These are phyloP conservation scores for Didymella keratinophila DNA, from an alignment of 2,329 filamentous ascomycete genomes.

Conservation along the genomic window DNA sequence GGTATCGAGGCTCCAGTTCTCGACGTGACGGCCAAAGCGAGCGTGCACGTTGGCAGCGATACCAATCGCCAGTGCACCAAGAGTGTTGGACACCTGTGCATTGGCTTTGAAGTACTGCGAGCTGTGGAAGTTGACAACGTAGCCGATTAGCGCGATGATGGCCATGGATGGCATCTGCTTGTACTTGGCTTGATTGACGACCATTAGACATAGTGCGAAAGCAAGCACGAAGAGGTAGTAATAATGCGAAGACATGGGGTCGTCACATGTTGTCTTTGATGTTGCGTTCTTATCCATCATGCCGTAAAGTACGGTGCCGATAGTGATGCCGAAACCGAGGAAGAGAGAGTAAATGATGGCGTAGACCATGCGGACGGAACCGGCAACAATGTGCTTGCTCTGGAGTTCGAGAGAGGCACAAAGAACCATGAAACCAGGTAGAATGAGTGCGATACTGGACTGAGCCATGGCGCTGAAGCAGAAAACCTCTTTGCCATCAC, in stretches of 20 bases:
- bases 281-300: constrained; percentile 58
- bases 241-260: constrained; percentile 60
- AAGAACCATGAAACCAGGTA: constrained; percentile 61
- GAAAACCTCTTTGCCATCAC: constrained; percentile 53
- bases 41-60: constrained; percentile 82
- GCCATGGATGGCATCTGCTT: constrained; percentile 80
- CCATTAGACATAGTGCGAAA: constrained; percentile 75
- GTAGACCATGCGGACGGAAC: constrained; percentile 61
- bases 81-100: constrained; percentile 77
- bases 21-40: constrained; percentile 66
- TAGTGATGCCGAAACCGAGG: constrained; percentile 61
- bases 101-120: constrained; percentile 72
- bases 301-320: constrained; percentile 59
- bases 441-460: constrained; percentile 59
- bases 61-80: constrained; percentile 79
- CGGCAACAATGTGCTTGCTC: constrained; percentile 58
- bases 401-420: constrained; percentile 60
- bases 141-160: constrained; percentile 75
- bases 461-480: constrained; percentile 62
- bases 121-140: constrained; percentile 77
- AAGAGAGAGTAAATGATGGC: constrained; percentile 63
- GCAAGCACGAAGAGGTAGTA: constrained; percentile 76
- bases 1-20: constrained; percentile 63
- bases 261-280: constrained; percentile 53
- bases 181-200: constrained; percentile 84